These are phyloP conservation scores for Lomentospora prolificans DNA, from an alignment of 2,329 filamentous ascomycete species.

Conservation along the genomic window DNA sequence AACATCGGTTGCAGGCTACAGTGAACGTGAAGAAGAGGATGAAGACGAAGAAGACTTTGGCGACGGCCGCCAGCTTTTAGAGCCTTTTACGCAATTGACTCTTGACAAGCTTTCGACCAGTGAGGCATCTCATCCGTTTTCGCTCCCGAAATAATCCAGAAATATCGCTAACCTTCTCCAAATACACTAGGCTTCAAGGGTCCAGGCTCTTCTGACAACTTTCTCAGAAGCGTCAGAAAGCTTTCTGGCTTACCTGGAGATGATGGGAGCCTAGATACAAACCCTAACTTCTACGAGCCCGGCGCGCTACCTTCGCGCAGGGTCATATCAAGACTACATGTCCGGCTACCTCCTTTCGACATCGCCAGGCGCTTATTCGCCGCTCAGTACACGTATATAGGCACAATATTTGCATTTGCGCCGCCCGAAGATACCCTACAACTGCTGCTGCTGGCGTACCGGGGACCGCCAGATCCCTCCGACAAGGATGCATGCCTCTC, in stretches of 20 bases:
- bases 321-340: constrained; percentile 13
- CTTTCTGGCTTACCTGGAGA: constrained; percentile 23
- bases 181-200: constrained; percentile 22
- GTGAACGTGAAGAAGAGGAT: no score
- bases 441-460: constrained; percentile 30
- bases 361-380: constrained; percentile 39
- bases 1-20: no score
- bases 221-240: constrained; percentile 25
- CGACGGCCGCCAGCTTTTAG: constrained; percentile 22
- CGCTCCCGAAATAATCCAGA: not conserved
- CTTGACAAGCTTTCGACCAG: constrained; percentile 22
- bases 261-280: constrained; percentile 21
- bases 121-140: constrained; percentile 7
- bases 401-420: constrained; percentile 45
- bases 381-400: constrained; percentile 45
- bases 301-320: constrained; percentile 23
- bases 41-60: constrained; percentile 21
- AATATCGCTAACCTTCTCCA: not conserved
- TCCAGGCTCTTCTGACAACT: constrained; percentile 27
- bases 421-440: constrained; percentile 35
- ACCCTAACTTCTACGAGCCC: constrained; percentile 24
- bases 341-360: constrained; percentile 37
- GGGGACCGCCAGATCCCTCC: constrained; percentile 27
- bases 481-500: constrained; percentile 37
- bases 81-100: constrained; percentile 24